These are phyloP conservation scores for Tricladium varicosporioides DNA, from an alignment of 2,329 filamentous ascomycete species.

Conservation along the genomic window DNA sequence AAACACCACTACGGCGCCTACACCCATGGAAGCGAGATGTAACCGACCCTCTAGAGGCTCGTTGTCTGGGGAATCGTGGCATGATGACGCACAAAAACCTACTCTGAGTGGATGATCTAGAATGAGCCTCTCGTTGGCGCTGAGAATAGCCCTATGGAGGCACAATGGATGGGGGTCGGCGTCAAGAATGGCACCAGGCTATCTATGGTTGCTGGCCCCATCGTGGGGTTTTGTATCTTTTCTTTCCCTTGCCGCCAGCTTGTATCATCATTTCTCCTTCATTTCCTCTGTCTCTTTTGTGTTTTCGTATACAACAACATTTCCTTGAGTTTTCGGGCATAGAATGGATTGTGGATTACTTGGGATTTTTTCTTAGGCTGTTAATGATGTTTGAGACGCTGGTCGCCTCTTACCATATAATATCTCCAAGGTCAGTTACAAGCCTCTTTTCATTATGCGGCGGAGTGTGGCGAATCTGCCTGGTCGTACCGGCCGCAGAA, in stretches of 20 bases:
- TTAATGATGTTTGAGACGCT: conserved; percentile 36
- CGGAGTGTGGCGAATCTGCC: background rate
- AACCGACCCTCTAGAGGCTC: conserved; percentile 5
- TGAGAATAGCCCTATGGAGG: conserved; percentile 12
- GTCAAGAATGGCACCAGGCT: conserved; percentile 1
- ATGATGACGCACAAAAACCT: conserved; percentile 6
- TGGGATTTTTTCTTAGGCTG: conserved; percentile 18
- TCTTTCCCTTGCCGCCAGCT: conserved; percentile 14
- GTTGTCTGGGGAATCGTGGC: conserved; percentile 1
- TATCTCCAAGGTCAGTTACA: conserved; percentile 31
- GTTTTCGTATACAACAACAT: conserved; percentile 11
- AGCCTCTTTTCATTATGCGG: background rate
- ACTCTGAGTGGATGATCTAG: background rate
- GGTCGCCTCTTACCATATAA: conserved; percentile 30
- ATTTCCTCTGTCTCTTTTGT: conserved; percentile 36
- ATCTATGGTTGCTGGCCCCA: background rate
- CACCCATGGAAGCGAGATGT: background rate
- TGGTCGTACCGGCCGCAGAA: conserved; percentile 4
- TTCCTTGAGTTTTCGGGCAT: conserved; percentile 10
- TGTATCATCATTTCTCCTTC: conserved; percentile 7
- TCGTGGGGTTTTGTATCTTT: conserved; percentile 15
- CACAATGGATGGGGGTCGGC: conserved; percentile 7
- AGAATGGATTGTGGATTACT: conserved; percentile 13
- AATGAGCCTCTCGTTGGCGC: conserved; percentile 13
- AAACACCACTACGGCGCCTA: conserved; percentile 8